Evolutionary conservation across 148 eudicot species (phyloP), one percentile per base, ranked within the genome.

Genomic region (Chenopodium formosanum): DNA sequence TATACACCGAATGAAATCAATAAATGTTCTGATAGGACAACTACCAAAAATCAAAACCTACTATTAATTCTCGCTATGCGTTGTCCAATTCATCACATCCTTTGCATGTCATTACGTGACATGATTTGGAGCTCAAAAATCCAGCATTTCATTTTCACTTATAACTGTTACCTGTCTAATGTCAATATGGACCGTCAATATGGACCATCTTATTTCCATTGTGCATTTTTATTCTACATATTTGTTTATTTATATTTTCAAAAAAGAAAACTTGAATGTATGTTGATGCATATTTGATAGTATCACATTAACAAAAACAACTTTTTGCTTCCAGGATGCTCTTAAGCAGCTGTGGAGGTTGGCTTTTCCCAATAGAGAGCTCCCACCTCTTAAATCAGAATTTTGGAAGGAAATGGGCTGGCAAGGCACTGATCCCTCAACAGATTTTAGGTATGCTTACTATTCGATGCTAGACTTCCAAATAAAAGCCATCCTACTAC

Each of bases 391-490:
- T 79, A 94, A 92, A 86, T 94, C 99, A 32, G 97, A 97, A 86
- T 95, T 92, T 79, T 97, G 99, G 99, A 97, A 97, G 85, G 99
- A 97, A 79, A 97, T 97, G 99, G 99, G 99, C 46, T 97, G 99
- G 99, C 99, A 97, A 90, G 99, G 99, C 85, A 80, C 91, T 58
- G 97, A 97, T 82, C 99, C 99, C 80, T 90, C 99, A 56, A 97
- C 99, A 19, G 99, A 94, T 84, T 97, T 97, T 86, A 94, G 99
- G 99, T 97, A 72, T 53, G 86, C 48, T 23, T 8, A 73, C 37
- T 70, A 52, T 74, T 65, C 0, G 22, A 58, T 70, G 19, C 29
- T 80, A 81, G 63, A 73, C 16, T 10, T 23, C 75, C 75, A 68
- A 1, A 50, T 34, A 47, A 70, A 48, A 10, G 37, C 74, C 70